Percentiles rank a stretch among this genome's conserved stretches.
Conservation (phyloP, 2,329 filamentous ascomycete genomes). For the Fusarium protoensiforme region DNA sequence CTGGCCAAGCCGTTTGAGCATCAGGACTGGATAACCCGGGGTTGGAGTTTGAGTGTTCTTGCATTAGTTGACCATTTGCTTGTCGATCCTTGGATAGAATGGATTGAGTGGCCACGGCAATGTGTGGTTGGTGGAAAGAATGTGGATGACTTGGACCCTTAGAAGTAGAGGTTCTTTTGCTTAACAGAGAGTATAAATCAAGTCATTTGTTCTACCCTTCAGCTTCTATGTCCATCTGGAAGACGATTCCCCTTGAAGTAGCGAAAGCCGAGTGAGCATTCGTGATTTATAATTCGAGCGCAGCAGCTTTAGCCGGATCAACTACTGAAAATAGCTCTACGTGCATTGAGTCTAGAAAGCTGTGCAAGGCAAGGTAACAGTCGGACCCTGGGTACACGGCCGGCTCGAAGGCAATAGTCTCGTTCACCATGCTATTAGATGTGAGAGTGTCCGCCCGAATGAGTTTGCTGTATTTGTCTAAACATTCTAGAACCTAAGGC, state of each 20-base stretch:
- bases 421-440: neutral
- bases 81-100: neutral
- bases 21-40: constrained; percentile 10
- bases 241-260: neutral
- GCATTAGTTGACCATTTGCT: neutral
- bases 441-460: neutral
- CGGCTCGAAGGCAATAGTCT: neutral
- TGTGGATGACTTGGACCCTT: neutral
- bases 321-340: no score
- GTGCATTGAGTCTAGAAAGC: no score
- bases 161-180: neutral
- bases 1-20: constrained; percentile 18
- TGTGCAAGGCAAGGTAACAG: neutral
- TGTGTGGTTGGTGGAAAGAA: neutral
- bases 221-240: neutral
- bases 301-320: no score
- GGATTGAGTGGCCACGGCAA: neutral
- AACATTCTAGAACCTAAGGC: neutral
- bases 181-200: neutral
- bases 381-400: neutral
- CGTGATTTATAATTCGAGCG: no score
- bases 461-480: neutral
- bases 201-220: neutral
- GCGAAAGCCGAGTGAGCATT: neutral
- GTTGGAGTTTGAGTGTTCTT: constrained; percentile 12